Evolutionary conservation across 352 stramenopile species (phyloP).

Genomic region (Hyaloperonospora arabidopsidis): DNA sequence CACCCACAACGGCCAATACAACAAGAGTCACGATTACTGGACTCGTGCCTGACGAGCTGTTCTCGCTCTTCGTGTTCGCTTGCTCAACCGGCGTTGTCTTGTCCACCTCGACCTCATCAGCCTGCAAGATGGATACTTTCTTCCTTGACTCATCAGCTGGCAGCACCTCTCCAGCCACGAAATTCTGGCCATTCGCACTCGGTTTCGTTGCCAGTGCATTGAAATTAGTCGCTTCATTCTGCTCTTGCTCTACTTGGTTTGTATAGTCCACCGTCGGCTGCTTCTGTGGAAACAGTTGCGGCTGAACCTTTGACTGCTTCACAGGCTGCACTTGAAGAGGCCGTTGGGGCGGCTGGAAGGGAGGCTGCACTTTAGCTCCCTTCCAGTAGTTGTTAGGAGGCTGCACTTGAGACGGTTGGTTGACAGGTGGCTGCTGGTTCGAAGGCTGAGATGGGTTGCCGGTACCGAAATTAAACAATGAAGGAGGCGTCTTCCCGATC

Average conservation of each 20-base stretch:
- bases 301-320: too few relatives aligned
- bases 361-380: too few relatives aligned
- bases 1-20: conserved; percentile 19
- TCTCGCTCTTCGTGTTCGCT: conserved; percentile 17
- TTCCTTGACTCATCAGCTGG: conserved; percentile 7
- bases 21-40: conserved; percentile 20
- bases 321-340: too few relatives aligned
- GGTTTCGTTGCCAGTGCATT: conserved; percentile 11
- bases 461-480: conserved; percentile 3
- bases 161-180: conserved; percentile 21
- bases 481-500: not conserved
- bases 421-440: too few relatives aligned
- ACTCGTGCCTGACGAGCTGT: conserved; percentile 11
- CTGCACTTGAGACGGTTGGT: conserved; percentile 1
- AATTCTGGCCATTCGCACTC: not conserved
- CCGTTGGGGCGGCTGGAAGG: too few relatives aligned
- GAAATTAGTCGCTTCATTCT: conserved; percentile 12
- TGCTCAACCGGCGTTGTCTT: not conserved
- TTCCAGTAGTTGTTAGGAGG: too few relatives aligned
- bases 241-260: too few relatives aligned
- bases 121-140: conserved; percentile 8
- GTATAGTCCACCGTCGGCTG: too few relatives aligned
- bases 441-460: conserved; percentile 1
- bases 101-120: conserved; percentile 11
- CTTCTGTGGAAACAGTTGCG: too few relatives aligned